Base-by-base conservation (phyloP, 2,329 filamentous ascomycete species). In the Alternaria arborescens region DNA sequence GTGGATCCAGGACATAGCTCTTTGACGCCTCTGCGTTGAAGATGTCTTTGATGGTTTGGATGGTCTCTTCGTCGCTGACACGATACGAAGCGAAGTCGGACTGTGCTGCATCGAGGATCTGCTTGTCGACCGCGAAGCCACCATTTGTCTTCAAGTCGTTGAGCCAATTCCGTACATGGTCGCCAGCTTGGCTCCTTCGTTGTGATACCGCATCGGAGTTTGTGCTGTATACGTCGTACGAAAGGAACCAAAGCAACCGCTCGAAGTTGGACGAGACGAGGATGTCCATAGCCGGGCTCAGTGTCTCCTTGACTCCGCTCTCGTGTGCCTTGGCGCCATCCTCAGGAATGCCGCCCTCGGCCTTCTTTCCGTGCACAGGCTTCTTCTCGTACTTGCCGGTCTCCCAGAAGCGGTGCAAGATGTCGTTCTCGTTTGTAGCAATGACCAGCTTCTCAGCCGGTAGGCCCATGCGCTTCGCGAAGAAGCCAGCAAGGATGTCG, bases 351-450 rank as follows among this genome's bases (percentile, higher is more conserved):
- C 85, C 85, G 44, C 84, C 84, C 66, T 87, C 82, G 1, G 87
- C 86, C 52, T 85, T 84, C 7, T 80, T 73, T 2, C 86, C 87
- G 55, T 85, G 81, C 8, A 88, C 84, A 8, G 88, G 83, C 72
- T 93, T 86, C 86, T 97, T 98, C 82, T 95, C 92, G 81, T 98
- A 98, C 68, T 86, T 86, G 40, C 94, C 92, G 0, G 90, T 91
- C 82, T 91, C 90, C 91, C 92, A 97, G 86, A 99, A 99, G 34
- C 95, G 88, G 80, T 98, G 88, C 11, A 99, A 87, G 62, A 98
- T 98, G 74, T 98, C 95, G 81, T 99, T 99, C 81, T 96, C 94
- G 79, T 98, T 98, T 52, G 94, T 98, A 0, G 94, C 93, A 58
- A 97, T 90, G 71, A 97, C 88, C 32, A 99, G 88, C 82, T 94